Percentiles rank a stretch among this genome's conserved stretches.
Conservation (phyloP, 805 yeast genomes). For the Sugiyamaella qingdaonensis region DNA sequence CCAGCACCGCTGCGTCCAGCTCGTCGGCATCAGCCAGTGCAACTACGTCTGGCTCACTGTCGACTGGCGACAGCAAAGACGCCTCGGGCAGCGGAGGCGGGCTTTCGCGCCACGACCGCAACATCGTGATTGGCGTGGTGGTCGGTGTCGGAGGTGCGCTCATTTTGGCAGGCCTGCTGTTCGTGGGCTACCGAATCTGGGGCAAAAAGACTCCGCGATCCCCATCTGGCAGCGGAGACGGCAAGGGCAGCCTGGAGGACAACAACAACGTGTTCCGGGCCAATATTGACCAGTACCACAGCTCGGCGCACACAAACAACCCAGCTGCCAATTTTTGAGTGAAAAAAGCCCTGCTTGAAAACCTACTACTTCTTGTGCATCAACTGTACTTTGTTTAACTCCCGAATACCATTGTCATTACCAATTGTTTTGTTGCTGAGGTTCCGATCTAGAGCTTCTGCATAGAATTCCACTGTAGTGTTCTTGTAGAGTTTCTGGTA, state of each 20-base stretch:
- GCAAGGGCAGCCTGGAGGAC: conserved; percentile 25
- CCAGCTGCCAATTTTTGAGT: conserved; percentile 33
- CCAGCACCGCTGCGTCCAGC: conserved; percentile 1
- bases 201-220: conserved; percentile 15
- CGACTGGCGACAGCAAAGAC: conserved; percentile 22
- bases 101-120: conserved; percentile 45
- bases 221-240: conserved; percentile 21
- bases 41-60: conserved; percentile 22
- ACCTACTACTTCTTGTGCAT: too few species aligned
- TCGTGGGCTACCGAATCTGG: conserved; percentile 22
- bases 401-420: neutral
- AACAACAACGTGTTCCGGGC: conserved; percentile 33
- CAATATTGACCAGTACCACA: conserved; percentile 36
- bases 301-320: conserved; percentile 25
- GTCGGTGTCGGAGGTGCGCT: conserved; percentile 70
- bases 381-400: too few species aligned
- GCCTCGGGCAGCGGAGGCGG: conserved; percentile 35
- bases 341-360: neutral
- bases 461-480: too few species aligned
- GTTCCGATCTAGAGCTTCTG: too few species aligned
- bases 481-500: too few species aligned
- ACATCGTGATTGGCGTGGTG: conserved; percentile 62
- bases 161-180: conserved; percentile 37
- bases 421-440: neutral
- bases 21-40: conserved; percentile 17